Evolutionary conservation across 2,329 filamentous ascomycete genomes (phyloP), one percentile per base, ranked within the genome.

Genomic region (Zopfia rhizophila): DNA sequence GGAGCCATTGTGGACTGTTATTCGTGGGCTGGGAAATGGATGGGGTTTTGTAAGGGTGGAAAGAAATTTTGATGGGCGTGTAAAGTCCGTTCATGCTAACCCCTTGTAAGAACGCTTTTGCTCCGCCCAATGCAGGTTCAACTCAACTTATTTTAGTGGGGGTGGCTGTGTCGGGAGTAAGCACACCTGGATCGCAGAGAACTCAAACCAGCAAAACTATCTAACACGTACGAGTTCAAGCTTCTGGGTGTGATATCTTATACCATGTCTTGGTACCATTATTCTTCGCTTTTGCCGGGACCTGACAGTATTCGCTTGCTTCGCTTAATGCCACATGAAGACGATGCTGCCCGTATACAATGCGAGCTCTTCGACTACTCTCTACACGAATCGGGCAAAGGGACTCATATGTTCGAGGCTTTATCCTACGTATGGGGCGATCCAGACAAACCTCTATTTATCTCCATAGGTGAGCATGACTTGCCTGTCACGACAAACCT

Each of bases 291-390:
- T 45, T 24, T 24, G 17, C 16, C 28, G 36, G n/a, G n/a, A n/a
- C 40, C 27, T 29, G 43, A 31, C 27, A 50, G 38, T 36, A 55
- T 55, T 49, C 52, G 52, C 31, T 28, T 55, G 35, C 52, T 55
- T 33, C 37, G 38, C 22, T 25, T 52, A 41, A 10, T 49, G 25
- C 52, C 48, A 17, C 13, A 41, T 38, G 21, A 41, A 45, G 35
- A 52, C 19, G 12, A 46, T 18, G 22, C 10, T 13, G 51, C 44
- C 4, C 21, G 19, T 23, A 44, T 55, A 4, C 27, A 47, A 46
- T 55, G 48, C 30, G 23, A 49, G 38, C 48, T 55, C 41, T 47
- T 52, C 38, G 18, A 45, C 14, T 52, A 49, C 38, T 36, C 35
- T 47, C 35, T 49, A 29, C 23, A 38, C 22, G 41, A 47, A 40